A percentile compares a stretch with the other conserved stretches of the same genome.
Conservation (phyloP, 345 rosid genomes). For the Eucalyptus pumila region DNA sequence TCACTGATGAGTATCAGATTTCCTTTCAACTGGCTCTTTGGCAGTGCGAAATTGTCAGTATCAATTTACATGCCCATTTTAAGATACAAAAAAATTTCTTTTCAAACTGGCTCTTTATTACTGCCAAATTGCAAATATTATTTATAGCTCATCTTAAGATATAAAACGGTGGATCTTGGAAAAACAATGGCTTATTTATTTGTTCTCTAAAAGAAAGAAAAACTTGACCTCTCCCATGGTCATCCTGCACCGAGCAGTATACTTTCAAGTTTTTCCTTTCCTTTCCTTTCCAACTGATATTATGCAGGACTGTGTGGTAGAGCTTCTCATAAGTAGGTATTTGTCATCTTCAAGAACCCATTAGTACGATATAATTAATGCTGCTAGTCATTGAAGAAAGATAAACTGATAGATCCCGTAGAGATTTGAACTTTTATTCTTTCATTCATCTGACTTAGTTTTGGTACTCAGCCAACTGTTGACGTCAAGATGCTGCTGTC, state of each 20-base stretch:
- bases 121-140: not conserved
- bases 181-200: not conserved
- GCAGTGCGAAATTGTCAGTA: not conserved
- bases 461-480: slow-evolving; percentile 58
- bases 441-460: not conserved
- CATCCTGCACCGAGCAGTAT: not conserved
- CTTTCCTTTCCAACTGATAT: not conserved
- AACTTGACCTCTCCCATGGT: not conserved
- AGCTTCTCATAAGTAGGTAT: not conserved
- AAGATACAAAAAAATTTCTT: not conserved
- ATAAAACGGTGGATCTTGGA: not conserved
- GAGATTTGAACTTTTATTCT: not conserved
- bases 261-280: not conserved
- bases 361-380: not conserved
- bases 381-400: not conserved
- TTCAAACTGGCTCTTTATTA: not conserved
- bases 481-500: slow-evolving; percentile 81
- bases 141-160: not conserved
- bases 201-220: not conserved
- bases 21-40: not conserved
- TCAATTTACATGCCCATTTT: not conserved
- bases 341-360: not conserved
- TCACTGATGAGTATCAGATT: not conserved
- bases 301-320: not conserved
- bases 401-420: not conserved